Conservation (phyloP, 148 eudicot species). For the Hydrangea macrophylla region DNA sequence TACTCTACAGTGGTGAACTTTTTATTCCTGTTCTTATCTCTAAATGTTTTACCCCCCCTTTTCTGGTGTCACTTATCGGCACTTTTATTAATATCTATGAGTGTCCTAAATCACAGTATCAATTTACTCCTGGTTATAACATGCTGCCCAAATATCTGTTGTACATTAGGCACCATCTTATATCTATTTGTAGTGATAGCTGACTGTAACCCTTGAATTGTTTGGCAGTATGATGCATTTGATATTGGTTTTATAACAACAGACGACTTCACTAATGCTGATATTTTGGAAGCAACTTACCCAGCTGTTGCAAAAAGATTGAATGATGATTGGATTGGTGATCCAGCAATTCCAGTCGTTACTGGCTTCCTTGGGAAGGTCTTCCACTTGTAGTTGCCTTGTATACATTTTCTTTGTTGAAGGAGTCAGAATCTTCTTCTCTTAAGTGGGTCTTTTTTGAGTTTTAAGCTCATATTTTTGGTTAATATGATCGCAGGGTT, state of each 20-base stretch:
- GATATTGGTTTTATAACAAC: slow-evolving; percentile 89
- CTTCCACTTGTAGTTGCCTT: slow-evolving; percentile 6
- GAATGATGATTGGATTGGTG: slow-evolving; percentile 61
- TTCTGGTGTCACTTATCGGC: too few species aligned
- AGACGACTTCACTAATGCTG: slow-evolving; percentile 96
- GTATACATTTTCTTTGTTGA: too few species aligned
- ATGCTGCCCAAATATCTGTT: not conserved
- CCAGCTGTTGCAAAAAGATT: slow-evolving; percentile 90
- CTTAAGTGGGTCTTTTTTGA: not conserved
- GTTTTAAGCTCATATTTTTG: not conserved
- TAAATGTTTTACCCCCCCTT: too few species aligned
- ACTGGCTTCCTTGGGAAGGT: slow-evolving; percentile 99
- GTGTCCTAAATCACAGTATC: not conserved
- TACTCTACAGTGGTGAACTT: too few species aligned
- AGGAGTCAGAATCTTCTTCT: not conserved
- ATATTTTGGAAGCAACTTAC: slow-evolving; percentile 94
- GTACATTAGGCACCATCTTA: slow-evolving; percentile 1
- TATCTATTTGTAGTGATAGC: not conserved
- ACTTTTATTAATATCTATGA: too few species aligned
- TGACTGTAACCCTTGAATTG: slow-evolving; percentile 21
- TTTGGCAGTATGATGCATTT: slow-evolving; percentile 96
- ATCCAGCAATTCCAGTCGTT: slow-evolving; percentile 90
- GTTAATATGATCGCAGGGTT: slow-evolving; percentile 50
- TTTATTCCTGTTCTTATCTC: too few species aligned
- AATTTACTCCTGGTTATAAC: not conserved